Conservation (phyloP, 1,284 basidiomycete genomes). For the Microbotryomycetes sp. region DNA sequence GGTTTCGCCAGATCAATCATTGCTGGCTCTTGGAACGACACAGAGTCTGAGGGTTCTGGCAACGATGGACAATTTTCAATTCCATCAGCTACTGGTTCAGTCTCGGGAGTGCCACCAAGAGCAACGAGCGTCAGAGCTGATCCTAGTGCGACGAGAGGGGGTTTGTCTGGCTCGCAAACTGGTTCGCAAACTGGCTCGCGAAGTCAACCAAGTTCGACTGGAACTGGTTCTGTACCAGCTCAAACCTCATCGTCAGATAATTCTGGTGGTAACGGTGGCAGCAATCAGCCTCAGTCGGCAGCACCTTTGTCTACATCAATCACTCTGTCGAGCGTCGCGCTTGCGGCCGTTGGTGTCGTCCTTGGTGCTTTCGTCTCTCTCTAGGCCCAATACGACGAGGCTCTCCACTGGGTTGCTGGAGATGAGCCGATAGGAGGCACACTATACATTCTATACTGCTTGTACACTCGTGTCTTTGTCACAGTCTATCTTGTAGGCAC, state of each 20-base stretch:
- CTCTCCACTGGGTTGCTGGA: too few relatives aligned
- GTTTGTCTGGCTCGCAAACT: neutral
- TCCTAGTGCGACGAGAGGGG: too few relatives aligned
- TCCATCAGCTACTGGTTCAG: neutral
- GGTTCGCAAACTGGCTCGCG: neutral
- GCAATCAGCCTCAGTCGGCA: neutral
- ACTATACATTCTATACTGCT: too few relatives aligned
- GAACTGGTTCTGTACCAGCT: neutral
- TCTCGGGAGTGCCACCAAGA: neutral
- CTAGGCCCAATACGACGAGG: too few relatives aligned
- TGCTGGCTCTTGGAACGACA: conserved; percentile 9
- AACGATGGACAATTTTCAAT: neutral
- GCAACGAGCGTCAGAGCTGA: neutral
- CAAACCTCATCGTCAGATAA: neutral
- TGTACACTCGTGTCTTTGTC: too few relatives aligned
- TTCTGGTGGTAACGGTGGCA: neutral
- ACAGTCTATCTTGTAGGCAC: too few relatives aligned
- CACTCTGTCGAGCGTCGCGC: neutral
- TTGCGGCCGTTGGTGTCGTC: neutral
- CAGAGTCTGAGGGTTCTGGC: neutral
- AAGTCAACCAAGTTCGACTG: neutral
- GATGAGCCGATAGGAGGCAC: too few relatives aligned
- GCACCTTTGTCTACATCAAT: neutral
- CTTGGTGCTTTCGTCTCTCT: neutral
- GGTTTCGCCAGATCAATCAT: neutral